These are phyloP conservation scores for Huiozyma sinensis DNA, from an alignment of 805 yeast genomes.

Conservation along the genomic window DNA sequence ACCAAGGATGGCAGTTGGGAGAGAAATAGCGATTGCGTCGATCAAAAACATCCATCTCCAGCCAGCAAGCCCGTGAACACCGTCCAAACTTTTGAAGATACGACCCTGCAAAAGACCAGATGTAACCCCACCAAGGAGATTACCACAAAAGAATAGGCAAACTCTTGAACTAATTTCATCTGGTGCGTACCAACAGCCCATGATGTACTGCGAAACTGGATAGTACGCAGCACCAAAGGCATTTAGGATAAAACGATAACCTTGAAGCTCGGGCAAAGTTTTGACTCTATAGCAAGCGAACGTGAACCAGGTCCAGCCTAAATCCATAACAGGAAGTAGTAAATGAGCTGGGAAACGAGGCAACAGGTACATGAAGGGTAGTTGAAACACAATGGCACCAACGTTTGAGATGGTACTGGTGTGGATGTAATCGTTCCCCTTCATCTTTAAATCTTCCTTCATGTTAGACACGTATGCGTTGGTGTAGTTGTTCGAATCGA, in stretches of 20 bases:
- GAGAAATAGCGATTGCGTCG: conserved; percentile 42
- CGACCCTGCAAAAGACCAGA: conserved; percentile 44
- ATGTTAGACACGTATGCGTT: conserved; percentile 62
- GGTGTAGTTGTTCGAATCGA: conserved; percentile 50
- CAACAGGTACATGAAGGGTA: conserved; percentile 55
- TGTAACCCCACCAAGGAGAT: conserved; percentile 38
- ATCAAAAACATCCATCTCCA: conserved; percentile 65
- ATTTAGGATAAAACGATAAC: conserved; percentile 55
- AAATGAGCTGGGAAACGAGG: conserved; percentile 44
- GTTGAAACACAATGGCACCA: conserved; percentile 51
- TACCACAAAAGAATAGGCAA: conserved; percentile 51
- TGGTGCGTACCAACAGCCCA: conserved; percentile 52
- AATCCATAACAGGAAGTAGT: conserved; percentile 42
- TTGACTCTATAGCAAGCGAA: conserved; percentile 42
- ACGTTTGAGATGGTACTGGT: conserved; percentile 50
- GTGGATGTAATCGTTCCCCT: conserved; percentile 53
- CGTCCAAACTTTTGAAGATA: conserved; percentile 32
- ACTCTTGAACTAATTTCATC: conserved; percentile 52
- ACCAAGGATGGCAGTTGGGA: conserved; percentile 43
- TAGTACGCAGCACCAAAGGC: conserved; percentile 59
- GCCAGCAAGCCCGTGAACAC: conserved; percentile 37
- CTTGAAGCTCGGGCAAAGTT: conserved; percentile 43
- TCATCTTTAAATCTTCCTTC: conserved; percentile 46
- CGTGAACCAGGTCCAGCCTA: conserved; percentile 62
- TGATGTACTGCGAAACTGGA: conserved; percentile 50